phyloP scores from a whole-genome alignment of 805 yeast genomes.

The Lipomyces oligophaga region DNA sequence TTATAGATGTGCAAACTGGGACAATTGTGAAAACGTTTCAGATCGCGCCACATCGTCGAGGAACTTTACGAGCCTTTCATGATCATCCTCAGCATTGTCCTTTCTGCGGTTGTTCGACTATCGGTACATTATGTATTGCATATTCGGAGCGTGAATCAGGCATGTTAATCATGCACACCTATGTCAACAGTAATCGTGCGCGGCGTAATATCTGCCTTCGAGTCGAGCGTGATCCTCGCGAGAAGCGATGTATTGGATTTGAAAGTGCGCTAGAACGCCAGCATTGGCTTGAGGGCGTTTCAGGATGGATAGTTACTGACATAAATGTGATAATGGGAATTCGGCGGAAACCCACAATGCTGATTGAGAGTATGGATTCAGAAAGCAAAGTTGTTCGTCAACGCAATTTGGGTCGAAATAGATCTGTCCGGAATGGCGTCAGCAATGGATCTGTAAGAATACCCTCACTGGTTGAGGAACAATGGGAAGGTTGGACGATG shows the following conservation, averaged over 20 bases:
- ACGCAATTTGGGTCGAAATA: neutral
- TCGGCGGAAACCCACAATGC: slow-evolving; percentile 34
- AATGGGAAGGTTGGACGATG: slow-evolving; percentile 82
- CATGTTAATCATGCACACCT: slow-evolving; percentile 67
- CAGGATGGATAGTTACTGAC: slow-evolving; percentile 76
- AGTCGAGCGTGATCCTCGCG: slow-evolving; percentile 90
- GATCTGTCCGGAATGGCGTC: neutral
- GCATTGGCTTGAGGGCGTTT: slow-evolving; percentile 62
- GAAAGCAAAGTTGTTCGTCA: neutral
- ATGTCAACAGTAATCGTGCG: slow-evolving; percentile 66
- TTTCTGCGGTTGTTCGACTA: slow-evolving; percentile 85
- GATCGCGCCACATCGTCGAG: slow-evolving; percentile 60
- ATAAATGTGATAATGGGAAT: slow-evolving; percentile 72
- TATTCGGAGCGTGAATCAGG: slow-evolving; percentile 58
- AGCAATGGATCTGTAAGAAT: neutral
- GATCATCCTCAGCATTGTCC: slow-evolving; percentile 84
- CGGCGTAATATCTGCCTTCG: slow-evolving; percentile 77
- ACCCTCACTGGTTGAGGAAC: slow-evolving; percentile 8
- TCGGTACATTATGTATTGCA: slow-evolving; percentile 65
- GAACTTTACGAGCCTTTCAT: slow-evolving; percentile 65
- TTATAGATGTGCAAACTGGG: slow-evolving; percentile 77
- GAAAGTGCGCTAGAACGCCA: slow-evolving; percentile 68
- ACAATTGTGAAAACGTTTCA: slow-evolving; percentile 57
- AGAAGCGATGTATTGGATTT: slow-evolving; percentile 83
- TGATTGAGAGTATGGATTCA: neutral